Evolutionary conservation across 73 alveolate genomes (phyloP), one percentile per base, ranked within the genome.

Genomic region (Symbiodinium natans): DNA sequence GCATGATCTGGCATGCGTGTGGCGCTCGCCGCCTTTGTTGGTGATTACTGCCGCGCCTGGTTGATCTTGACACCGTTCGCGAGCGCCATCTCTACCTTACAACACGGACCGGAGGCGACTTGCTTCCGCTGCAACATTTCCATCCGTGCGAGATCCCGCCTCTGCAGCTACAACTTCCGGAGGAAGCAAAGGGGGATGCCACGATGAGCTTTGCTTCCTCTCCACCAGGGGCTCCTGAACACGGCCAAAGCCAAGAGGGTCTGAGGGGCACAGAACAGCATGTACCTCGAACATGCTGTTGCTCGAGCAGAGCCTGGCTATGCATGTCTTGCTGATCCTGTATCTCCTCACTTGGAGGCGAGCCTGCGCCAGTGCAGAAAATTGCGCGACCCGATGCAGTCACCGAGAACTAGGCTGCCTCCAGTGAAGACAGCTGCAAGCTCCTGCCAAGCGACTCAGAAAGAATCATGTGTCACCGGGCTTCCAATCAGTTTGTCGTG

Each of bases 121-220:
- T 52, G 68, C 68, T 27, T 21, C 17, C 27, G 68, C 68, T 4
- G 68, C 68, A 5, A 52, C 59, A 4, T 27, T 17, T 52, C 68
- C 3, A 27, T 52, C 1, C 13, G 21, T 52, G 68, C 21, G 29
- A 52, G 68, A 52, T 63, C 77, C 31, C 77, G 34, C 77, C 77
- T 63, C 77, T 31, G 25, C 77, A 2, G 77, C 36, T 23, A 15
- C 77, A 27, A 63, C 36, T 11, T 7, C 77, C 34, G 77, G 77
- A 31, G 77, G 77, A 63, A 63, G 77, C 38, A 63, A 27, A 23
- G 77, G 77, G 31, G 77, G 77, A 63, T 63, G 77, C 77, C 77
- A 63, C 25, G 77, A 27, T 27, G 77, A 27, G 68, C 68, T 21
- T 52, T 52, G 68, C 29, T 52, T 27, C 68, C 5, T 52, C 68